Evolutionary conservation across 78 protist genomes (phyloP).

Genomic region (Monocercomonoides exilis): DNA sequence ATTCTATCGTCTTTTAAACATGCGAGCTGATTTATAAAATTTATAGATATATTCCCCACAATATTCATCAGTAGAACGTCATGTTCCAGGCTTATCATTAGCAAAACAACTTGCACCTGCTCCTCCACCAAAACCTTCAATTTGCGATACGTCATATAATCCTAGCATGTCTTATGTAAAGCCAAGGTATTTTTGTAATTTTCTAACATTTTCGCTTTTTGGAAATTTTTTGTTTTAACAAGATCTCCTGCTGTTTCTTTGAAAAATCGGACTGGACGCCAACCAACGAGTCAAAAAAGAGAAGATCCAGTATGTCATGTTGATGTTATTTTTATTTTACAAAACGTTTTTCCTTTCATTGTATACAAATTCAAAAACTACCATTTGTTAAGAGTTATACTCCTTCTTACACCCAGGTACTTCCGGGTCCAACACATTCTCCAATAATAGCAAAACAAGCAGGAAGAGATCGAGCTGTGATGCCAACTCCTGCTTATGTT

Average conservation of each 20-base stretch:
- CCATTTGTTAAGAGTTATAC: neutral
- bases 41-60: neutral
- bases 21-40: no score
- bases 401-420: neutral
- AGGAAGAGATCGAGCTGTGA: neutral
- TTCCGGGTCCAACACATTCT: neutral
- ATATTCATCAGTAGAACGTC: neutral
- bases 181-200: neutral
- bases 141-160: neutral
- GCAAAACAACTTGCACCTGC: neutral
- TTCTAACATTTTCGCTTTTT: neutral
- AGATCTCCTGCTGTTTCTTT: neutral
- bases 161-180: neutral
- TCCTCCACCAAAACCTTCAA: neutral
- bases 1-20: neutral
- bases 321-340: no score
- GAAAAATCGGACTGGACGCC: neutral
- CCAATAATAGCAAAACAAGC: neutral
- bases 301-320: neutral
- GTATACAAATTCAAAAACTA: no score
- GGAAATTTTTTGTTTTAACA: neutral
- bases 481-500: neutral
- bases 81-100: neutral
- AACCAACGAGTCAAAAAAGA: neutral
- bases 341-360: no score